Conservation (phyloP, 2,329 filamentous ascomycete species). For the Seiridium unicorne region DNA sequence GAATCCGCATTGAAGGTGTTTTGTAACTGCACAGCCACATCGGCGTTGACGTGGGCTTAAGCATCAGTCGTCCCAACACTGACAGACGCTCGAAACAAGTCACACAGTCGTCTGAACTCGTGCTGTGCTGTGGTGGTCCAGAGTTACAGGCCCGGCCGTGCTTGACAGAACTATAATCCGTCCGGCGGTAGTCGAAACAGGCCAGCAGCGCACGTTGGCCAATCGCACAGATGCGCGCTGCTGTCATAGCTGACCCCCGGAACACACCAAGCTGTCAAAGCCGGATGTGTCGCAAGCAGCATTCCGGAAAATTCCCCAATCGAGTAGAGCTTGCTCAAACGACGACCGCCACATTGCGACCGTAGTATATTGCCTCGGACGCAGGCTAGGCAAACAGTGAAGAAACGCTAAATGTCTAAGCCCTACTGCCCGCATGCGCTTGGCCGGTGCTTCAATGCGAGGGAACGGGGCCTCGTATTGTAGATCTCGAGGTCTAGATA, state of each 20-base stretch:
- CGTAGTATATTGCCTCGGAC: not conserved
- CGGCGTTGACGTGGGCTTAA: too few species aligned
- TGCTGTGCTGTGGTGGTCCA: not conserved
- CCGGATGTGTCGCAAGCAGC: not conserved
- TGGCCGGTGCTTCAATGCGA: too few species aligned
- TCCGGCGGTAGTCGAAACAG: not conserved
- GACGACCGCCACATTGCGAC: not conserved
- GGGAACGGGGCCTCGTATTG: too few species aligned
- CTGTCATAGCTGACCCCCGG: not conserved
- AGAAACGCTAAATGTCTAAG: not conserved
- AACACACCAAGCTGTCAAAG: not conserved
- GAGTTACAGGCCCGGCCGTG: too few species aligned
- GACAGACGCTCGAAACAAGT: too few species aligned
- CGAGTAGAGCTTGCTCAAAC: not conserved
- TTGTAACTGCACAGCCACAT: not conserved
- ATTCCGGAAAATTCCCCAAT: not conserved
- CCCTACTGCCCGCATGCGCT: not conserved
- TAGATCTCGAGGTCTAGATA: too few species aligned
- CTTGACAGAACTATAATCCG: not conserved
- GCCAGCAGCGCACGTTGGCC: not conserved
- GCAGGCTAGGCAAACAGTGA: not conserved
- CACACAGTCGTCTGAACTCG: not conserved
- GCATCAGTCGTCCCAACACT: too few species aligned
- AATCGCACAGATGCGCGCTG: not conserved
- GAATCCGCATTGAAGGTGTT: not conserved